Evolutionary conservation across 108 stramenopile genomes (phyloP), one percentile per base, ranked within the genome.

Genomic region (Licmophora abbreviata): DNA sequence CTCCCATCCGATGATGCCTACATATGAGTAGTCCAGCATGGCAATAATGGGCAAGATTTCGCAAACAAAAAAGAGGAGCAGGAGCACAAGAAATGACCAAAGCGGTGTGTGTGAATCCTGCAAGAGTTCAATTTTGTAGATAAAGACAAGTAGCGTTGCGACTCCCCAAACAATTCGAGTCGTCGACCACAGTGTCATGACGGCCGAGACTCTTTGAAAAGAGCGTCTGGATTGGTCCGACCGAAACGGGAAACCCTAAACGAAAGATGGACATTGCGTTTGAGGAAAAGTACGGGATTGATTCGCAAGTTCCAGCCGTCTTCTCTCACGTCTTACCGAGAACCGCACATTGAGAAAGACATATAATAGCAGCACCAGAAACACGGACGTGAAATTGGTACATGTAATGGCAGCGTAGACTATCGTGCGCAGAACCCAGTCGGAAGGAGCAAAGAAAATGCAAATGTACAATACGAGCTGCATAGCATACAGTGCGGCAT

Each of bases 381-480:
- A 49, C n/a, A 89, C 85, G 26, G 84, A 71, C 11, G 70, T 49
- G 17, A 88, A 68, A 61, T 88, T 93, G 26, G 86, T 76, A 15
- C 70, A 74, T 4, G 88, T 67, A 46, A 89, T 69, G 22, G 80
- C 80, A 10, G 80, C 69, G 57, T 74, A 90, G 2, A 93, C 72
- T 18, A 87, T 48, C 32, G 51, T 67, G 53, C 74, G 66, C 14
- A 80, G 68, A 15, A 69, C 32, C n/a, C 61, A 52, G 37, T 74
- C 73, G 6, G 74, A 66, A 17, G 45, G 48, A 37, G 71, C 79
- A 29, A 82, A 59, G 38, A 93, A 88, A 22, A 93, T 79, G 44
- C 83, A 62, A 3, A 74, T 51, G 57, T 93, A 93, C 32, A 93
- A 63, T 12, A 83, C 54, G 28, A 91, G 45, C 58, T 93, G 92